These are phyloP conservation scores for Baudoinia panamericana DNA, from an alignment of 495 filamentous ascomycete genomes.

Conservation along the genomic window DNA sequence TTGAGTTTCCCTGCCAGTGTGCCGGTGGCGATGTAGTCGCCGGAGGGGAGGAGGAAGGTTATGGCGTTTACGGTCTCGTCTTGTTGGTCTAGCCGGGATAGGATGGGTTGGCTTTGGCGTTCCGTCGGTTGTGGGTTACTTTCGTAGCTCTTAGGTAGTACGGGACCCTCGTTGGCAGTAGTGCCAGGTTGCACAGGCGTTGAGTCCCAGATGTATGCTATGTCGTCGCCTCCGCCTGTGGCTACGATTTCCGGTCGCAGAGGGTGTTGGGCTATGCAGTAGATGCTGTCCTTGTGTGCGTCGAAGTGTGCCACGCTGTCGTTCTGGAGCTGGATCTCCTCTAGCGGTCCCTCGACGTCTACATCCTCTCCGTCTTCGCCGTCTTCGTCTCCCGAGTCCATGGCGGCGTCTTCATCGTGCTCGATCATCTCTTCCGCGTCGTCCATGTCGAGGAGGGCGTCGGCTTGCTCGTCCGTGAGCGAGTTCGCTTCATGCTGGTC, in stretches of 20 bases:
- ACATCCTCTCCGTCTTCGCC: conserved; percentile 31
- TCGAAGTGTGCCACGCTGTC: conserved; percentile 90
- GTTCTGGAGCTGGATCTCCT: conserved; percentile 73
- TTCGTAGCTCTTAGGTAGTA: conserved; percentile 64
- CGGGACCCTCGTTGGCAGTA: conserved; percentile 39
- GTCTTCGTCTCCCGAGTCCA: conserved; percentile 48
- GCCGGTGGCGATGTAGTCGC: conserved; percentile 72
- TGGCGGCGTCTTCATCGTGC: conserved; percentile 30
- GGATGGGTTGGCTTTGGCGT: conserved; percentile 44
- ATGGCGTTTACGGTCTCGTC: conserved; percentile 81
- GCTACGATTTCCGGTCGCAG: conserved; percentile 61
- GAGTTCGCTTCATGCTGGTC: conserved; percentile 1
- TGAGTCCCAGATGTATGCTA: conserved; percentile 70
- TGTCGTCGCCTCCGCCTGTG: conserved; percentile 75
- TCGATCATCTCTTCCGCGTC: conserved; percentile 32
- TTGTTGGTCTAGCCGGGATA: conserved; percentile 70
- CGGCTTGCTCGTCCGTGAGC: conserved; percentile 25
- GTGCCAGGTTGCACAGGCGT: conserved; percentile 38
- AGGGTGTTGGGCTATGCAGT: conserved; percentile 87
- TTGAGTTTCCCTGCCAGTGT: conserved; percentile 63
- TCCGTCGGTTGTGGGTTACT: conserved; percentile 45
- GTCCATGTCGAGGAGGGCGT: conserved; percentile 28
- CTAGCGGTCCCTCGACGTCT: conserved; percentile 20
- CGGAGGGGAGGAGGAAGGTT: conserved; percentile 66
- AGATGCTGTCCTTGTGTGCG: conserved; percentile 72